These are phyloP conservation scores for Saccharomycopsis lassenensis DNA, from an alignment of 805 yeast genomes.

Conservation along the genomic window DNA sequence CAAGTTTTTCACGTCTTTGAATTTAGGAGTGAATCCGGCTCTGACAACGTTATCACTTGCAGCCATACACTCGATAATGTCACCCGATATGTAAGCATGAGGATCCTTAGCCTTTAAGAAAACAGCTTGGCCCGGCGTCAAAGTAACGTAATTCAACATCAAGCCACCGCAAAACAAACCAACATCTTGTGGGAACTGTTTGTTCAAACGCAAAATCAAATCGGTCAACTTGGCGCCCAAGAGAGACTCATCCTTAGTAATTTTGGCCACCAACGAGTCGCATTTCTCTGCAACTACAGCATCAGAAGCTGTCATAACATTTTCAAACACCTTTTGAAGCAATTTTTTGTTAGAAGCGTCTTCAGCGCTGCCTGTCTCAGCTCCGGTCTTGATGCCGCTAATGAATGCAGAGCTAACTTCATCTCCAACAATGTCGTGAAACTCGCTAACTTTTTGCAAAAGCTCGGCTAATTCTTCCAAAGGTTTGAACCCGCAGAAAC, in stretches of 20 bases:
- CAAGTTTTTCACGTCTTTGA: conserved; percentile 85
- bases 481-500: conserved; percentile 97
- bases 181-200: conserved; percentile 86
- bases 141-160: conserved; percentile 75
- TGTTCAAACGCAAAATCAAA: conserved; percentile 64
- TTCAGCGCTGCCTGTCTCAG: conserved; percentile 33
- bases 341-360: conserved; percentile 51
- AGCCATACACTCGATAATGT: conserved; percentile 99
- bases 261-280: conserved; percentile 42
- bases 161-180: conserved; percentile 95
- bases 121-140: conserved; percentile 90
- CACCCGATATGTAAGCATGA: conserved; percentile 95
- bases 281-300: conserved; percentile 46
- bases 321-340: conserved; percentile 65
- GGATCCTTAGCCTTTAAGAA: conserved; percentile 95
- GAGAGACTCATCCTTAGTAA: conserved; percentile 50
- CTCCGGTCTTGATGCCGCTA: conserved; percentile 34
- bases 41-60: conserved; percentile 97
- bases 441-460: conserved; percentile 66
- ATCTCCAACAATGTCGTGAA: conserved; percentile 45
- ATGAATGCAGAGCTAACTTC: conserved; percentile 45
- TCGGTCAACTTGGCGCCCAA: conserved; percentile 51
- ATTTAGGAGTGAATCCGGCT: conserved; percentile 99
- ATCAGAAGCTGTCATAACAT: conserved; percentile 76
- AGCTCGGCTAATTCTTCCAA: conserved; percentile 62